These are phyloP conservation scores for Xylaria digitata DNA, from an alignment of 2,329 filamentous ascomycete species.

Conservation along the genomic window DNA sequence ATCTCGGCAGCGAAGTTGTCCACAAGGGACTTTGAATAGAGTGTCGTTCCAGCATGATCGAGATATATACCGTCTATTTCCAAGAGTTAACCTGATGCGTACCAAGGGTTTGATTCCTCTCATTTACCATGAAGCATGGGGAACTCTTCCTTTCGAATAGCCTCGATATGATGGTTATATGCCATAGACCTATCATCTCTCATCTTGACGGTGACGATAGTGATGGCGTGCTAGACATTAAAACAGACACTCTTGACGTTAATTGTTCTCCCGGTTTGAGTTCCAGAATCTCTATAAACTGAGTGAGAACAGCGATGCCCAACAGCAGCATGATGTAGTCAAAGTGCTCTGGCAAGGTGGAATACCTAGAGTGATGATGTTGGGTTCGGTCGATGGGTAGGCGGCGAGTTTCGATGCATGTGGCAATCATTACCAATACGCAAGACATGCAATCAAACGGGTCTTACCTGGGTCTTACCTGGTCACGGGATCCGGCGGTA, in stretches of 20 bases:
- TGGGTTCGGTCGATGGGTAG: not conserved
- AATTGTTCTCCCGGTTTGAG: slow-evolving; percentile 15
- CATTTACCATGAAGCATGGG: slow-evolving; percentile 72
- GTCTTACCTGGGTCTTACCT: no score
- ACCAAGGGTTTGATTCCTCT: not conserved
- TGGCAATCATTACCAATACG: slow-evolving; percentile 33
- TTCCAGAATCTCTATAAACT: slow-evolving; percentile 9
- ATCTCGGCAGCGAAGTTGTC: slow-evolving; percentile 83
- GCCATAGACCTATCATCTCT: slow-evolving; percentile 43
- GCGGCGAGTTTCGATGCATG: slow-evolving; percentile 9
- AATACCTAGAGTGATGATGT: not conserved
- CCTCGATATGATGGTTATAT: slow-evolving; percentile 71
- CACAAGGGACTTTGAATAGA: slow-evolving; percentile 83
- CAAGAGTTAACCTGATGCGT: slow-evolving; percentile 22
- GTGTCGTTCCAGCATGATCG: slow-evolving; percentile 94
- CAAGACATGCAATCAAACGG: slow-evolving; percentile 1
- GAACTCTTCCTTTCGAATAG: slow-evolving; percentile 69
- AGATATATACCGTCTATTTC: slow-evolving; percentile 79
- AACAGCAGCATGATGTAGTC: slow-evolving; percentile 36
- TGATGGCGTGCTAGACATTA: slow-evolving; percentile 34
- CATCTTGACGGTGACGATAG: slow-evolving; percentile 47
- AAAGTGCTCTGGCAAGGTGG: slow-evolving; percentile 2
- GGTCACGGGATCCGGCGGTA: slow-evolving; percentile 16
- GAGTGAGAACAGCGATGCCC: slow-evolving; percentile 15
- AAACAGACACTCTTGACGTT: slow-evolving; percentile 28